These are phyloP conservation scores for Mycena vitilis DNA, from an alignment of 768 basidiomycete species.

Conservation along the genomic window DNA sequence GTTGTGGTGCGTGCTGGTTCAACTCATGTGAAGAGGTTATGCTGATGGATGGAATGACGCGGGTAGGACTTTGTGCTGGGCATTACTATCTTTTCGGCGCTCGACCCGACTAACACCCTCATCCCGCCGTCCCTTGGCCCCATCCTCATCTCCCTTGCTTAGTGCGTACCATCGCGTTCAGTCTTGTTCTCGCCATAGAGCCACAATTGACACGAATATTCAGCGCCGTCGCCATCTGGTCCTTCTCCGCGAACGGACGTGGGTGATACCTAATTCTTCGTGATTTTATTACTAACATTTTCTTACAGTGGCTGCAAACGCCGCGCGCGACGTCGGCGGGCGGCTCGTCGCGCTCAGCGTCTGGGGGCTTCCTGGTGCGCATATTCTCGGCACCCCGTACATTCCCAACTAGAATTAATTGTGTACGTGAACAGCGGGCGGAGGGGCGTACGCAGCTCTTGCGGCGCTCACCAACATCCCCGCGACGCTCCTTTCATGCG, in stretches of 20 bases:
- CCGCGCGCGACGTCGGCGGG: constrained; percentile 76
- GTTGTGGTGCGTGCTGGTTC: constrained; percentile 53
- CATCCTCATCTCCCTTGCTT: constrained; percentile 66
- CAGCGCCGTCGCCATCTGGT: constrained; percentile 71
- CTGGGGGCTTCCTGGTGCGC: constrained; percentile 61
- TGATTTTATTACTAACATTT: neutral
- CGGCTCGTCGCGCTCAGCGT: constrained; percentile 69
- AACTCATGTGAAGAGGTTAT: no score
- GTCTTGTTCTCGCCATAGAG: neutral
- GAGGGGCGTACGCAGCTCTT: constrained; percentile 67
- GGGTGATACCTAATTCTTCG: neutral
- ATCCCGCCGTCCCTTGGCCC: constrained; percentile 66
- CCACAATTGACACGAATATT: neutral
- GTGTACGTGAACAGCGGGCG: constrained; percentile 3
- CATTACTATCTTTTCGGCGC: constrained; percentile 61
- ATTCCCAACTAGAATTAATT: neutral
- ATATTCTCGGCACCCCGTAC: neutral
- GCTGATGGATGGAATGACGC: no score
- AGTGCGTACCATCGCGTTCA: constrained; percentile 53
- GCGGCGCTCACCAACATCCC: constrained; percentile 75
- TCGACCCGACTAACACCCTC: constrained; percentile 70
- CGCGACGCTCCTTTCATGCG: constrained; percentile 65
- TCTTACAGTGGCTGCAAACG: constrained; percentile 62
- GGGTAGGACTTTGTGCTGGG: constrained; percentile 60
- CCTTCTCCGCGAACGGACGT: constrained; percentile 60